Percentiles rank a stretch among this genome's conserved stretches.
Conservation (phyloP, 2,329 filamentous ascomycete species). For the Aspergillus pseudoglaucus region DNA sequence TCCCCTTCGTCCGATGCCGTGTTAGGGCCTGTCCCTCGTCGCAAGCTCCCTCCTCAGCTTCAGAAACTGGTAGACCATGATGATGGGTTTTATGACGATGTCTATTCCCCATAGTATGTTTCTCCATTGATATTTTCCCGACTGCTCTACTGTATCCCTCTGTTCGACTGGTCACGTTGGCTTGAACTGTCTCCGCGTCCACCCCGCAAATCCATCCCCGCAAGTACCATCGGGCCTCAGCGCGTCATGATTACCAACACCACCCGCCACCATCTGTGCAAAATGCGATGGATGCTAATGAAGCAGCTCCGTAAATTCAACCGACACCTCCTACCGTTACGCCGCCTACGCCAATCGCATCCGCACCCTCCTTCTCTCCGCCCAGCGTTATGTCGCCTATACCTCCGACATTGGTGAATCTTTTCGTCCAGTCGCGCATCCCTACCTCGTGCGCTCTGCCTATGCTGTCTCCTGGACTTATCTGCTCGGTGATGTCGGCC, state of each 20-base stretch:
- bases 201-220: no score
- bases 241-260: no score
- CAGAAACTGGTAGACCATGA: constrained; percentile 55
- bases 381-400: constrained; percentile 94
- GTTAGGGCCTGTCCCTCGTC: constrained; percentile 40
- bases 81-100: constrained; percentile 67
- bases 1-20: constrained; percentile 12
- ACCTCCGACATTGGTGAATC: constrained; percentile 95
- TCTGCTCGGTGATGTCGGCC: constrained; percentile 77
- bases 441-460: constrained; percentile 69
- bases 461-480: constrained; percentile 94
- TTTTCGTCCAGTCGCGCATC: constrained; percentile 88
- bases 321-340: constrained; percentile 79
- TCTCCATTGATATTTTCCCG: constrained; percentile 1
- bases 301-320: constrained; percentile 66
- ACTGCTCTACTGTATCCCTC: not conserved
- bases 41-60: constrained; percentile 48
- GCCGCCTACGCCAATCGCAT: constrained; percentile 83
- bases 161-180: not conserved
- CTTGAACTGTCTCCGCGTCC: no score
- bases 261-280: not conserved
- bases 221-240: no score
- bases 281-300: not conserved
- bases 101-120: constrained; percentile 72
- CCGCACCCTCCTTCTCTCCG: constrained; percentile 79